Conservation (phyloP, 139 green algal species). For the Asterochloris erici region DNA sequence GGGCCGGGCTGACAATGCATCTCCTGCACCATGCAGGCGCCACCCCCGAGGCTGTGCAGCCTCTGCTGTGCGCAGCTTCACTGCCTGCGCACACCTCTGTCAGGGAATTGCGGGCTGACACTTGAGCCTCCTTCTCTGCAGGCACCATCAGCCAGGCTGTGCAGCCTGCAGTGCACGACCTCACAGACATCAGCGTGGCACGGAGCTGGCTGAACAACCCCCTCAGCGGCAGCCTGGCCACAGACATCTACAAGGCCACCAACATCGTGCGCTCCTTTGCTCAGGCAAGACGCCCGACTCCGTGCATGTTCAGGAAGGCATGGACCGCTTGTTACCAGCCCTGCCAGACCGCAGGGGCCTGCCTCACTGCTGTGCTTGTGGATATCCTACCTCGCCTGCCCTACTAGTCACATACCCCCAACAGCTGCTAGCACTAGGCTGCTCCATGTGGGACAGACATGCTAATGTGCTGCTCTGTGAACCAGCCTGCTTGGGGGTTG, state of each 20-base stretch:
- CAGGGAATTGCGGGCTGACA: too few species aligned
- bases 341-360: too few species aligned
- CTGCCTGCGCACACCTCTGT: slow-evolving; percentile 26
- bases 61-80: slow-evolving; percentile 52
- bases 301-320: background rate
- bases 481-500: too few species aligned
- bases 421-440: too few species aligned
- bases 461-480: too few species aligned
- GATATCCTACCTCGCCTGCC: too few species aligned
- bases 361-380: too few species aligned
- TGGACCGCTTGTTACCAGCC: too few species aligned
- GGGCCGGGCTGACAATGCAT: background rate
- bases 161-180: slow-evolving; percentile 66
- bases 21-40: background rate
- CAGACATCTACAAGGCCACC: slow-evolving; percentile 63
- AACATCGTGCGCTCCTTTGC: slow-evolving; percentile 58
- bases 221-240: slow-evolving; percentile 41
- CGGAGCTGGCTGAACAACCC: slow-evolving; percentile 72
- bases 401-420: too few species aligned
- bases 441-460: too few species aligned
- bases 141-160: slow-evolving; percentile 36
- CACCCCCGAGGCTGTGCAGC: slow-evolving; percentile 29
- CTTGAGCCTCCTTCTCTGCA: background rate
- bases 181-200: slow-evolving; percentile 57
- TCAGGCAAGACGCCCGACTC: too few species aligned